Evolutionary conservation across 2,329 filamentous ascomycete species (phyloP).

Genomic region (Aspergillus tamarii): DNA sequence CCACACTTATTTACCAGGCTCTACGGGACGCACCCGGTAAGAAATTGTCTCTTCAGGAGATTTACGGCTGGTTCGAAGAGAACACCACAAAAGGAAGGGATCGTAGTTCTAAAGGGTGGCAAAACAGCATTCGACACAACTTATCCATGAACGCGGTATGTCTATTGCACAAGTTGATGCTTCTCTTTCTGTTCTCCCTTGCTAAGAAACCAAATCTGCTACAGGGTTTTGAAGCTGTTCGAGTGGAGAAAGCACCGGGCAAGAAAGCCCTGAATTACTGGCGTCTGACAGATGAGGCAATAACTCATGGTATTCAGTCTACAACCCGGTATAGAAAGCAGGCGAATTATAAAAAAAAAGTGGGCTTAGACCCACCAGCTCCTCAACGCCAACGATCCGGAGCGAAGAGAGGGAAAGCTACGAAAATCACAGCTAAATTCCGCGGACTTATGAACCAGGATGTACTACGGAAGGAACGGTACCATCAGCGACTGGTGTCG

Average conservation of each 20-base stretch:
- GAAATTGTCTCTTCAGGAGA: slow-evolving; percentile 78
- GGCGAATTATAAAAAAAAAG: slow-evolving; percentile 42
- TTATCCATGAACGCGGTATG: slow-evolving; percentile 92
- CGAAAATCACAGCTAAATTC: slow-evolving; percentile 38
- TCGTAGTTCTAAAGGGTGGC: slow-evolving; percentile 73
- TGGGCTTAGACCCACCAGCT: slow-evolving; percentile 40
- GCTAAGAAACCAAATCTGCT: slow-evolving; percentile 2
- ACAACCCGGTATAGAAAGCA: slow-evolving; percentile 77
- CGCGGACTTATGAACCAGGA: slow-evolving; percentile 30
- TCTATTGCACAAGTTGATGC: slow-evolving; percentile 24
- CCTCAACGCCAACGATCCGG: slow-evolving; percentile 46
- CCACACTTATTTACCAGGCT: slow-evolving; percentile 76
- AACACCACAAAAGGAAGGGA: slow-evolving; percentile 76
- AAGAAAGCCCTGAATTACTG: slow-evolving; percentile 72
- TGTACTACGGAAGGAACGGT: slow-evolving; percentile 27
- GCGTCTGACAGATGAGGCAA: slow-evolving; percentile 72
- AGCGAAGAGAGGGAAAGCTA: slow-evolving; percentile 45
- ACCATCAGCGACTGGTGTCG: slow-evolving; percentile 19
- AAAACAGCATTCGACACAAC: slow-evolving; percentile 95
- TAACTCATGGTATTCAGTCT: slow-evolving; percentile 72
- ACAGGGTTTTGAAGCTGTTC: slow-evolving; percentile 56
- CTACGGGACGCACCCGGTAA: slow-evolving; percentile 68
- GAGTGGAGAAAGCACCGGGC: slow-evolving; percentile 51
- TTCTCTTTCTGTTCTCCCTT: slow-evolving; percentile 14
- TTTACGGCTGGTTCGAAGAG: slow-evolving; percentile 86